Percentiles rank a stretch among this genome's conserved stretches.
Conservation (phyloP, 2,329 filamentous ascomycete species). For the Hypoxylon sp. region DNA sequence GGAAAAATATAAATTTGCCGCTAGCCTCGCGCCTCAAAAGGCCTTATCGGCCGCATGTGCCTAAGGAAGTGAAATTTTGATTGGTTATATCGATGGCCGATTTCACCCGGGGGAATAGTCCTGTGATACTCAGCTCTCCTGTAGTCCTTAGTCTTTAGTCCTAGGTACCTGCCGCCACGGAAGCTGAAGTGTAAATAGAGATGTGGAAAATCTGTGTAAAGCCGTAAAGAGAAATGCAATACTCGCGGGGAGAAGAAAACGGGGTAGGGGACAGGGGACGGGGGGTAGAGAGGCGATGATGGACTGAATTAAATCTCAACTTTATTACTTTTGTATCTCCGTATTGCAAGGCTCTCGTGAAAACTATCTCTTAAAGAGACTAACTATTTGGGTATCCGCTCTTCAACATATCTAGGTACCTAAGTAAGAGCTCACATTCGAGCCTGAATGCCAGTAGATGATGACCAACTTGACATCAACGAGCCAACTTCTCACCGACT, state of each 20-base stretch:
- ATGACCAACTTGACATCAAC: slow-evolving; percentile 7
- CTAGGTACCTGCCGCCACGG: neutral
- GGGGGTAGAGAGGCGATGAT: neutral
- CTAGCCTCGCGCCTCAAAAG: neutral
- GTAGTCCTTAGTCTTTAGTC: neutral
- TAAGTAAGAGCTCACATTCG: slow-evolving; percentile 18
- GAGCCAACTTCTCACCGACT: neutral
- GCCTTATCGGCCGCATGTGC: neutral
- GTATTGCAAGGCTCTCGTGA: neutral
- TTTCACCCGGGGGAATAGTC: neutral
- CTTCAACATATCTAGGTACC: slow-evolving; percentile 11
- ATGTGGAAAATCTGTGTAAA: neutral
- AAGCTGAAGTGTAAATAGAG: neutral
- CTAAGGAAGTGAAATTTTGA: neutral
- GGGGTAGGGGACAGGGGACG: too few relatives aligned
- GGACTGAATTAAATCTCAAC: neutral
- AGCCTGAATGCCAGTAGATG: slow-evolving; percentile 12
- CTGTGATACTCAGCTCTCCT: neutral
- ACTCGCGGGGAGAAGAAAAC: too few relatives aligned
- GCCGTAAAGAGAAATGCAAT: too few relatives aligned
- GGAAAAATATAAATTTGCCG: neutral
- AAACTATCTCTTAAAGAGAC: slow-evolving; percentile 7
- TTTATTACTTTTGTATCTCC: neutral
- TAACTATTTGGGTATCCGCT: slow-evolving; percentile 26
- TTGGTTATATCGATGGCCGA: neutral